Percentiles rank a stretch among this genome's conserved stretches.
Evolutionary conservation across 345 rosid genomes (phyloP).

Genomic region (Tarenaya hassleriana): DNA sequence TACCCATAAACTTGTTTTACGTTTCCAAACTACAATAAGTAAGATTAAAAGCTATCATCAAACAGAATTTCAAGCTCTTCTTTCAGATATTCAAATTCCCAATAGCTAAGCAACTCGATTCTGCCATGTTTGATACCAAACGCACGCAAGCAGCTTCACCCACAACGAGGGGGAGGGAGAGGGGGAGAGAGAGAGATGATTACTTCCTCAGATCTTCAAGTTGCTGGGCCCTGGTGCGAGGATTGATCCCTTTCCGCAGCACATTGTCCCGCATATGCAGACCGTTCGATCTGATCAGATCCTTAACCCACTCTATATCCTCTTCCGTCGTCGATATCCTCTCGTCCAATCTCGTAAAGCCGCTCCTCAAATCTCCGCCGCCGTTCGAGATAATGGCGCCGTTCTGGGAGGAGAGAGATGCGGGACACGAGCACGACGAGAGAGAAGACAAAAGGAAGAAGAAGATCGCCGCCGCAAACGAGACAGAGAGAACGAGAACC

Average conservation of each 20-base stretch:
- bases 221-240: constrained; percentile 90
- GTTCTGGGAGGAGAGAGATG: constrained; percentile 22
- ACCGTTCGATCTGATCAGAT: constrained; percentile 79
- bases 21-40: too few species aligned
- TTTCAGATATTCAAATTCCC: too few species aligned
- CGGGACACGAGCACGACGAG: constrained; percentile 56
- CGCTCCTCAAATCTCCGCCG: constrained; percentile 9
- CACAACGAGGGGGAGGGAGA: background rate
- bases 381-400: constrained; percentile 11
- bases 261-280: constrained; percentile 89
- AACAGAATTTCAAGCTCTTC: too few species aligned
- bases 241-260: constrained; percentile 90
- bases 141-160: background rate
- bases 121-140: too few species aligned
- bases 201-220: constrained; percentile 76
- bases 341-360: constrained; percentile 15
- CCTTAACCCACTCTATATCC: constrained; percentile 78
- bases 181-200: constrained; percentile 3
- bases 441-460: constrained; percentile 75
- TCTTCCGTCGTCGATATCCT: constrained; percentile 44
- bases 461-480: constrained; percentile 51
- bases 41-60: too few species aligned
- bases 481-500: constrained; percentile 52
- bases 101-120: too few species aligned
- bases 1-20: too few species aligned